These are phyloP conservation scores for Jamesozyma rosinii DNA, from an alignment of 805 yeast species.

Conservation along the genomic window DNA sequence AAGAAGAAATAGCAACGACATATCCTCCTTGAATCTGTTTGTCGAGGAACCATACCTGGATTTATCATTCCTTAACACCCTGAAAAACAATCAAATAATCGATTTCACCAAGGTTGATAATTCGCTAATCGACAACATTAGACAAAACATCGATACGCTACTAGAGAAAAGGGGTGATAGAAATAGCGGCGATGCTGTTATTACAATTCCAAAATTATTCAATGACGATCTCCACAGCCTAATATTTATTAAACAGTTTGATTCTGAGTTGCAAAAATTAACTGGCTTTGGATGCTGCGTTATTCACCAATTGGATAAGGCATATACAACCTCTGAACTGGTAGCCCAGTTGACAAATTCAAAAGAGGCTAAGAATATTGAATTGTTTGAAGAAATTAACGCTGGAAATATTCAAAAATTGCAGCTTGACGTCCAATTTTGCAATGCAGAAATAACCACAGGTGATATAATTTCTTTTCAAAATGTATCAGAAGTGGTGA, in stretches of 20 bases:
- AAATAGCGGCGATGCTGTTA: slow-evolving; percentile 1
- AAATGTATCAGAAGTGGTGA: not conserved
- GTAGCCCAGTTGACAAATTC: slow-evolving; percentile 17
- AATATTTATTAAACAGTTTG: slow-evolving; percentile 58
- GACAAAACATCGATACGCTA: slow-evolving; percentile 9
- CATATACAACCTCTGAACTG: slow-evolving; percentile 23
- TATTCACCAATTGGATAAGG: slow-evolving; percentile 40
- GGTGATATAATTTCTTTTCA: slow-evolving; percentile 55
- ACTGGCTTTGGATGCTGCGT: slow-evolving; percentile 56
- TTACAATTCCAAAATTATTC: slow-evolving; percentile 8
- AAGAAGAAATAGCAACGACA: slow-evolving; percentile 8
- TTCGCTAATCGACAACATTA: slow-evolving; percentile 17
- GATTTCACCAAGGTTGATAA: slow-evolving; percentile 8
- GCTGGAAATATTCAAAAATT: slow-evolving; percentile 42
- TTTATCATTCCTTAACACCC: slow-evolving; percentile 11
- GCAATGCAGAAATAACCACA: slow-evolving; percentile 47
- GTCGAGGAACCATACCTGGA: slow-evolving; percentile 48
- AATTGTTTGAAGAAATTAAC: slow-evolving; percentile 52
- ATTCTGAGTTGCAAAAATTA: slow-evolving; percentile 43
- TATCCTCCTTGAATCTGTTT: slow-evolving; percentile 48
- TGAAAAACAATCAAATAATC: slow-evolving; percentile 12
- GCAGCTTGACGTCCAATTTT: slow-evolving; percentile 34
- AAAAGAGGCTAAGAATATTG: slow-evolving; percentile 1
- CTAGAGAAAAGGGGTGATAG: not conserved
- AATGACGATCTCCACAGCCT: slow-evolving; percentile 16